These are phyloP conservation scores for Ensete glaucum DNA, from an alignment of 176 grass and related monocot species.

Conservation along the genomic window DNA sequence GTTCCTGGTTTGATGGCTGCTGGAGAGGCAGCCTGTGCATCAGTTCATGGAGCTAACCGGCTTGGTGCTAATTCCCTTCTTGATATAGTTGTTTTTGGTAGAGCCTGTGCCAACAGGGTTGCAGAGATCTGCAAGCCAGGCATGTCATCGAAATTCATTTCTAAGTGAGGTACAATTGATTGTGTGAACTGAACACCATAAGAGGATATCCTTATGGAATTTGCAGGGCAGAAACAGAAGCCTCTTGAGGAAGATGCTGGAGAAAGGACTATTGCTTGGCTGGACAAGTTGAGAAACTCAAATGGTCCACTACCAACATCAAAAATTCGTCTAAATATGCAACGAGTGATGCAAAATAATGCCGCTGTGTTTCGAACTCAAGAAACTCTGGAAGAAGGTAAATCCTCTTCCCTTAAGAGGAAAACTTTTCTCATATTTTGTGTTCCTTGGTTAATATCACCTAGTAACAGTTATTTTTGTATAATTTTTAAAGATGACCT, in stretches of 20 bases:
- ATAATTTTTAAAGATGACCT: too few relatives aligned
- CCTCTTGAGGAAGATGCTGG: constrained; percentile 46
- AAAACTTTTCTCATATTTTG: too few relatives aligned
- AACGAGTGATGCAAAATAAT: constrained; percentile 76
- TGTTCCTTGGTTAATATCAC: too few relatives aligned
- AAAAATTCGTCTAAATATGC: constrained; percentile 72
- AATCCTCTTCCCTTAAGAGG: neutral
- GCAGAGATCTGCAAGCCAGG: constrained; percentile 65
- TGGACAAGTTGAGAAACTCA: constrained; percentile 55
- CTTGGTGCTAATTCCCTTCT: constrained; percentile 76
- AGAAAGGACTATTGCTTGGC: constrained; percentile 53
- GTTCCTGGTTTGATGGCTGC: constrained; percentile 65
- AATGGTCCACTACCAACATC: constrained; percentile 57
- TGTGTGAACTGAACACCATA: neutral
- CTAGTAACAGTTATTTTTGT: too few relatives aligned
- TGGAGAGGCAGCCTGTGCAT: constrained; percentile 72
- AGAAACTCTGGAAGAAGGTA: constrained; percentile 65
- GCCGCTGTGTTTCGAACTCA: constrained; percentile 70
- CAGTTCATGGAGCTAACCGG: constrained; percentile 67
- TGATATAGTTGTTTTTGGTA: constrained; percentile 75
- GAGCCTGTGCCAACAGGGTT: constrained; percentile 71
- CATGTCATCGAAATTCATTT: constrained; percentile 17
- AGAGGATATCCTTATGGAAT: neutral
- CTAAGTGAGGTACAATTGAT: neutral
- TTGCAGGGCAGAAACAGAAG: constrained; percentile 49